phyloP scores from a whole-genome alignment of 225 moss, liverwort and hornwort species.

The Pleurozium schreberi region DNA sequence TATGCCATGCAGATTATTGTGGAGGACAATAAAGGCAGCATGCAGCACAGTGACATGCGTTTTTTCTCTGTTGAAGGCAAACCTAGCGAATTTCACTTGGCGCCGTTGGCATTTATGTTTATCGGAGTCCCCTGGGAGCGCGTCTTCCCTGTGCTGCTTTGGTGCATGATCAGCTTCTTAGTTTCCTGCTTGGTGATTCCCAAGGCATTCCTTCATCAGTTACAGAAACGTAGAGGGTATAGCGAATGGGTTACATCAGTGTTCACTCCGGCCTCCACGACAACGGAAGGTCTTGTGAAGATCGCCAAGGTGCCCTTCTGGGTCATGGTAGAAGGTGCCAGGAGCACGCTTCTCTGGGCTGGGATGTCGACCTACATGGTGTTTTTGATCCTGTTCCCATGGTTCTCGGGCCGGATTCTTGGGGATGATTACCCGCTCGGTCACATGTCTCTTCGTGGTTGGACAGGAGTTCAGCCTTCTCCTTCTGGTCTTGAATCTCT shows the following conservation, averaged over 20 bases:
- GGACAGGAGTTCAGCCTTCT: slow-evolving; percentile 46
- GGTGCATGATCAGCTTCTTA: slow-evolving; percentile 36
- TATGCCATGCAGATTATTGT: slow-evolving; percentile 66
- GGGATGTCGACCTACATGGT: slow-evolving; percentile 36
- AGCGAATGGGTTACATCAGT: slow-evolving; percentile 50
- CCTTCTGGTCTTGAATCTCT: background rate
- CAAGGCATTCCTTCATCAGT: slow-evolving; percentile 31
- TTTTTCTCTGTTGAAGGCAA: slow-evolving; percentile 60
- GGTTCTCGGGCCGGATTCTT: slow-evolving; percentile 83
- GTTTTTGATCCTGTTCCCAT: slow-evolving; percentile 60
- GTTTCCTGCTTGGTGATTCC: slow-evolving; percentile 52
- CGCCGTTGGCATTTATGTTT: slow-evolving; percentile 39
- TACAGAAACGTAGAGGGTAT: slow-evolving; percentile 44
- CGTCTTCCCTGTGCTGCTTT: slow-evolving; percentile 41
- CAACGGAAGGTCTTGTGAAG: slow-evolving; percentile 21
- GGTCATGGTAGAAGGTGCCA: slow-evolving; percentile 70
- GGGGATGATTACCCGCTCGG: slow-evolving; percentile 78
- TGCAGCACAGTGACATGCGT: slow-evolving; percentile 46
- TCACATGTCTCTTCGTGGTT: slow-evolving; percentile 66
- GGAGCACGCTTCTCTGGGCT: slow-evolving; percentile 50
- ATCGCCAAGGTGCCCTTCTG: slow-evolving; percentile 51
- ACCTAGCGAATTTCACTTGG: slow-evolving; percentile 42
- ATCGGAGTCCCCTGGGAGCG: slow-evolving; percentile 66
- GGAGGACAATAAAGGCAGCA: slow-evolving; percentile 6
- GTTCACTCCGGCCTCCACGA: slow-evolving; percentile 31